Evolutionary conservation across 805 yeast species (phyloP), one percentile per base, ranked within the genome.

Genomic region (Kluyveromyces siamensis): DNA sequence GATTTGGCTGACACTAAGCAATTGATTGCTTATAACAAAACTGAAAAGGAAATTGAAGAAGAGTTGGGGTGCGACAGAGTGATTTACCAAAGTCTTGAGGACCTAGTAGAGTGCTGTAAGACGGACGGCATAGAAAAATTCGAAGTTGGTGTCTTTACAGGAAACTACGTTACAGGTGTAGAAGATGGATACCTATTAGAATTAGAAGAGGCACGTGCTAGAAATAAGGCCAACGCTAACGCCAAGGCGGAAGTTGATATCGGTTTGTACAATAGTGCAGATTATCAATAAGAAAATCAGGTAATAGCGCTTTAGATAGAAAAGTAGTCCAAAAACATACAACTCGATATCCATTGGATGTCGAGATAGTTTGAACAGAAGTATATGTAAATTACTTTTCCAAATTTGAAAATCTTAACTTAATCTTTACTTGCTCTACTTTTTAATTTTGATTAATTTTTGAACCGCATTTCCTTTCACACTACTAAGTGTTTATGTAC

Each of bases 81-180:
- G 35, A 83, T 90, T 52, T 93, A 84, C 70, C 98, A 93, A 73
- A 78, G 82, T 39, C 72, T 93, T 52, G 79, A 84, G 40, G 98
- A 93, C 65, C 76, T 93, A 63, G 68, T 87, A 35, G 86, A 77
- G 36, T 89, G 96, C 61, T 89, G 96, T 67, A 68, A 72, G 52
- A 69, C 79, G 2, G 72, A 67, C 6, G 46, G 50, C 6, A 62
- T 66, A 27, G 62, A 65, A 16, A 77, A 83, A 38, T 93, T 89
- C 60, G 99, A 93, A 71, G 90, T 87, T 47, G 99, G 99, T 66
- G 99, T 93, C 13, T 93, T 93, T 68, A 93, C 95, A 10, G 99
- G 99, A 44, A 70, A 81, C 52, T 93, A 93, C 66, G 82, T 91
- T 51, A 93, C 99, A n/a, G 98, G 98, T 47, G 84, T 82, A 41